Conservation (phyloP, 208 protist genomes). For the Wallacemonas sp. region DNA sequence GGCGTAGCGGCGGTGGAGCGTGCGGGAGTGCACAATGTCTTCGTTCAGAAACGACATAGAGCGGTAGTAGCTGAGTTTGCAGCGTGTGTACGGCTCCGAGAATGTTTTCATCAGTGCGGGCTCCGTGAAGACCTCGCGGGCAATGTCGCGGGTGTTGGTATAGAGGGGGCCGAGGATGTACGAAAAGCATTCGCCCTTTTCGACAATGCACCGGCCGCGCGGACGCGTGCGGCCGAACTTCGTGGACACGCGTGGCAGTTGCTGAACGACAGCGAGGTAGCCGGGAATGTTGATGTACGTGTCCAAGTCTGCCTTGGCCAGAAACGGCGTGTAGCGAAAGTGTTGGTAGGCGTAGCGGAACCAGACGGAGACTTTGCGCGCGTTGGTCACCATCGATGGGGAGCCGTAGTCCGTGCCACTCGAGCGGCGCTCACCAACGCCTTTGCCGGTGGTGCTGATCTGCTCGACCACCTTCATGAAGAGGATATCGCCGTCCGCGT, state of each 20-base stretch:
- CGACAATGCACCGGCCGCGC: neutral
- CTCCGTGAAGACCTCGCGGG: constrained; percentile 8
- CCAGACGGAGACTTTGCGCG: constrained; percentile 2
- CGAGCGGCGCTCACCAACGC: neutral
- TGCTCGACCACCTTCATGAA: neutral
- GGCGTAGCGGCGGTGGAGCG: neutral
- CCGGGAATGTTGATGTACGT: constrained; percentile 13
- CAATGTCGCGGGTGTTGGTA: constrained; percentile 9
- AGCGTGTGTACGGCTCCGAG: constrained; percentile 7
- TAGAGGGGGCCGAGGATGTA: constrained; percentile 6
- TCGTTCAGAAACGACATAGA: constrained; percentile 1
- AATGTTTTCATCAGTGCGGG: neutral
- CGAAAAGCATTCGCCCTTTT: constrained; percentile 5
- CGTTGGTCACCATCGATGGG: constrained; percentile 9
- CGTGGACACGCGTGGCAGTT: constrained; percentile 7
- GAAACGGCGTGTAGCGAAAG: neutral
- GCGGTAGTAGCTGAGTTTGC: constrained; percentile 10
- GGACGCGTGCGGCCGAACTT: constrained; percentile 6
- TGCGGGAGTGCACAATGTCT: constrained; percentile 2
- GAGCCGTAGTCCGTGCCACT: constrained; percentile 11
- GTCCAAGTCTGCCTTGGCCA: constrained; percentile 7
- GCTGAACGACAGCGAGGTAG: neutral
- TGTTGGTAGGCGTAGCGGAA: constrained; percentile 10
- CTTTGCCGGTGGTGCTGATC: constrained; percentile 5
- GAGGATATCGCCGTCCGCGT: neutral